phyloP scores from a whole-genome alignment of 2,329 filamentous ascomycete genomes.

The Pseudogymnoascus sp. region DNA sequence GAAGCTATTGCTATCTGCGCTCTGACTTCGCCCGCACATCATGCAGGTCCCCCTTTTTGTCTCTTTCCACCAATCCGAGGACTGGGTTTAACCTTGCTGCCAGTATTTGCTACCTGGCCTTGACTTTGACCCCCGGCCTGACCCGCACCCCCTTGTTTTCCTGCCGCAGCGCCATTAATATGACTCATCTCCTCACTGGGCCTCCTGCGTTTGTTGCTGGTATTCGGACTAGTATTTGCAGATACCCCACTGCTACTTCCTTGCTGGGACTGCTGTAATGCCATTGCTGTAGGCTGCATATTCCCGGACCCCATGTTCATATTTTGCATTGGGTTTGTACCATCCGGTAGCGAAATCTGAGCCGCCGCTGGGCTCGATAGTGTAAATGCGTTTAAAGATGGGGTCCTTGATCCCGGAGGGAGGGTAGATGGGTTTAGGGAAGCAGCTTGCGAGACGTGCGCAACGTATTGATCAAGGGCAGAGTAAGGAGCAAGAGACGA shows the following conservation, averaged over 20 bases:
- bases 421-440: constrained; percentile 17
- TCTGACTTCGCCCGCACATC: constrained; percentile 5
- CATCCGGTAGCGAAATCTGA: constrained; percentile 53
- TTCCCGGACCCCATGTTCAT: constrained; percentile 55
- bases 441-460: constrained; percentile 34
- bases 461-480: constrained; percentile 56
- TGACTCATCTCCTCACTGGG: constrained; percentile 36
- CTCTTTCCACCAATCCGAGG: constrained; percentile 35
- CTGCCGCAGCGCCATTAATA: constrained; percentile 20
- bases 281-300: constrained; percentile 61
- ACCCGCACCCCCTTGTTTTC: constrained; percentile 25
- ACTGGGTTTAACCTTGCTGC: constrained; percentile 33
- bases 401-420: not conserved
- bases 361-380: constrained; percentile 47
- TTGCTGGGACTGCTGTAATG: constrained; percentile 61
- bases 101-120: not conserved
- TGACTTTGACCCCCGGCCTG: constrained; percentile 22
- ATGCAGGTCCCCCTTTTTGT: constrained; percentile 31
- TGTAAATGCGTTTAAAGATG: constrained; percentile 14
- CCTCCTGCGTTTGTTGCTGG: constrained; percentile 35
- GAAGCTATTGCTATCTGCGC: not conserved
- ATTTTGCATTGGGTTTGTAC: constrained; percentile 49
- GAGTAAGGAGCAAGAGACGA: constrained; percentile 49
- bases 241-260: constrained; percentile 61
- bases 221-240: constrained; percentile 50